These are phyloP conservation scores for Lipomyces sp. DNA, from an alignment of 805 yeast species.

Conservation along the genomic window DNA sequence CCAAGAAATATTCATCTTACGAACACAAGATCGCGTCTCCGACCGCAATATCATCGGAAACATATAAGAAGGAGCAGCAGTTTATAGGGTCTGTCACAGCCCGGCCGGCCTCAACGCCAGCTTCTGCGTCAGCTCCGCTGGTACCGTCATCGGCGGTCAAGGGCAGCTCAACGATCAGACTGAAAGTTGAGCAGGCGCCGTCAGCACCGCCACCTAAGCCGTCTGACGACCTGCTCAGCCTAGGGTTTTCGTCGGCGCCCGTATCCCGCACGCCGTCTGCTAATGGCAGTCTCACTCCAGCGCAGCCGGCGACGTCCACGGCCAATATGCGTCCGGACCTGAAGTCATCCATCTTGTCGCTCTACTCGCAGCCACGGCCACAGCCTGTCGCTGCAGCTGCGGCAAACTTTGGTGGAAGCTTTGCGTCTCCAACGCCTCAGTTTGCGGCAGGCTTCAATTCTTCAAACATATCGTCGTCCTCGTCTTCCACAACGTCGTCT, in stretches of 20 bases:
- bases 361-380: slow-evolving; percentile 66
- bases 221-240: slow-evolving; percentile 13
- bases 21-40: slow-evolving; percentile 5
- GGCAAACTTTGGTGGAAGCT: not conserved
- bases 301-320: slow-evolving; percentile 26
- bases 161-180: slow-evolving; percentile 25
- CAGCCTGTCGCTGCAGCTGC: slow-evolving; percentile 26
- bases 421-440: slow-evolving; percentile 27
- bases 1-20: slow-evolving; percentile 18
- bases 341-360: slow-evolving; percentile 84
- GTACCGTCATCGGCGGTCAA: slow-evolving; percentile 14
- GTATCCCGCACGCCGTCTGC: slow-evolving; percentile 29
- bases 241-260: slow-evolving; percentile 23
- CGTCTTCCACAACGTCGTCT: slow-evolving; percentile 1
- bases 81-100: slow-evolving; percentile 23
- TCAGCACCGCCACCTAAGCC: slow-evolving; percentile 11
- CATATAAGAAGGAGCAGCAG: slow-evolving; percentile 13
- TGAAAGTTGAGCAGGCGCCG: slow-evolving; percentile 16
- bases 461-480: not conserved
- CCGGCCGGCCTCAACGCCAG: slow-evolving; percentile 25
- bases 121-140: not conserved
- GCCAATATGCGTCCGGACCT: slow-evolving; percentile 65
- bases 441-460: not conserved
- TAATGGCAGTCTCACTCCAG: slow-evolving; percentile 7
- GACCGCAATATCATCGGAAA: slow-evolving; percentile 20